These are phyloP conservation scores for Corrigiola litoralis DNA, from an alignment of 179 eudicot genomes.

Conservation along the genomic window DNA sequence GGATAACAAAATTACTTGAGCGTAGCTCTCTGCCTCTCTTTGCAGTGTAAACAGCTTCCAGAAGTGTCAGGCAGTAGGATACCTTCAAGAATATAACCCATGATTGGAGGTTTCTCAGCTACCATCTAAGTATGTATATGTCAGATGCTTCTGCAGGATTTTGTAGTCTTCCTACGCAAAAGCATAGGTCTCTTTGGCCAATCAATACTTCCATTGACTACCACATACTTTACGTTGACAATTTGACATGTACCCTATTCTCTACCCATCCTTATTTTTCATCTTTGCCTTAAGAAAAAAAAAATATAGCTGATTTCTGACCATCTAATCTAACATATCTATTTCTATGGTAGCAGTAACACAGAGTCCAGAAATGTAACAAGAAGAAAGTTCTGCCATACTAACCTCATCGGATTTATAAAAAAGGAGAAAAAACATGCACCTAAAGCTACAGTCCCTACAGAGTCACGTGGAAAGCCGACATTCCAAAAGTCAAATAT, in stretches of 20 bases:
- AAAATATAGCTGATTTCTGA: no score
- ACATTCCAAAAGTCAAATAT: no score
- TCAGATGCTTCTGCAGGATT: constrained; percentile 3
- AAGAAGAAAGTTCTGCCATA: neutral
- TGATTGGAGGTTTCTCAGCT: neutral
- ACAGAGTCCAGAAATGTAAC: neutral
- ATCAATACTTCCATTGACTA: neutral
- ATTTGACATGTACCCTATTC: no score
- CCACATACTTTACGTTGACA: neutral
- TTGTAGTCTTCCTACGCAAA: neutral
- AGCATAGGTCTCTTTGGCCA: neutral
- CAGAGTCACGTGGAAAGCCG: no score
- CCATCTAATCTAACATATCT: no score
- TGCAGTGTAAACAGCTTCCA: neutral
- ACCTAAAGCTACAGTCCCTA: neutral
- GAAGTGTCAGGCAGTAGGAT: neutral
- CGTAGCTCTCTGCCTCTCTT: no score
- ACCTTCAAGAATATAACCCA: neutral
- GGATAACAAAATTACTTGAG: neutral
- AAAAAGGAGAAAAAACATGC: neutral
- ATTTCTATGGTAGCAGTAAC: constrained; percentile 2
- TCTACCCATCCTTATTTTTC: neutral
- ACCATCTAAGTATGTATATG: neutral
- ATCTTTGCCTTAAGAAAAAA: no score
- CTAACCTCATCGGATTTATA: neutral